Evolutionary conservation across 441 rosid genomes (phyloP), one percentile per base, ranked within the genome.

Genomic region (Viola pubescens): DNA sequence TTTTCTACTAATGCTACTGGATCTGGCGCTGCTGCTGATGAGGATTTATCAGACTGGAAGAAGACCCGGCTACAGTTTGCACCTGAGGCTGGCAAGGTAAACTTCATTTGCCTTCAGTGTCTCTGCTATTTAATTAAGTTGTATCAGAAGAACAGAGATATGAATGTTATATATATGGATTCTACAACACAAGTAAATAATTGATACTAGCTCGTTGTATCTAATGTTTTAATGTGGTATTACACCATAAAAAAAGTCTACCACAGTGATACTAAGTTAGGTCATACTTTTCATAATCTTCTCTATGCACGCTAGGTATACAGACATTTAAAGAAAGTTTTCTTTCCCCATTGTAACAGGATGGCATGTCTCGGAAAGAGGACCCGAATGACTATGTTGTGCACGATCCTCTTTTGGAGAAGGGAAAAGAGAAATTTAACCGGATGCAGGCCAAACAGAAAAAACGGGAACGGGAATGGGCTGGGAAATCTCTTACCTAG

Each of bases 341-440:
- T 50, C 6, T 54, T 19, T 58, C 12, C 43, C 62, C 40, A 34
- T 57, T 52, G 26, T 71, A 64, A 56, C 86, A 89, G 97, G 87
- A 80, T 77, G 68, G 75, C 4, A 89, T 82, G 90, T 78, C 89
- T 54, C 88, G 94, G 52, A 81, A 73, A 53, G 91, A 92, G 63
- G 94, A 92, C 62, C 81, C 83, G 40, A 79, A 86, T 71, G 96
- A 89, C 59, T 92, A 87, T 60, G 88, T 84, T n/a, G 92, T 89
- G 66, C 85, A 82, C 43, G 97, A 92, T 66, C 96, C 98, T 67
- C 91, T 92, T 48, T 62, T 92, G 73, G 92, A 87, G 80, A 92
- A 92, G 66, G 97, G 98, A 61, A 92, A 84, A 73, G 98, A 87
- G 69, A 92, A 92, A 68, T 92, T 92, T 71, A 92, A 92, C 73